Base-by-base conservation (phyloP, 2,329 filamentous ascomycete species). In the Dryadomyces quercivorus region DNA sequence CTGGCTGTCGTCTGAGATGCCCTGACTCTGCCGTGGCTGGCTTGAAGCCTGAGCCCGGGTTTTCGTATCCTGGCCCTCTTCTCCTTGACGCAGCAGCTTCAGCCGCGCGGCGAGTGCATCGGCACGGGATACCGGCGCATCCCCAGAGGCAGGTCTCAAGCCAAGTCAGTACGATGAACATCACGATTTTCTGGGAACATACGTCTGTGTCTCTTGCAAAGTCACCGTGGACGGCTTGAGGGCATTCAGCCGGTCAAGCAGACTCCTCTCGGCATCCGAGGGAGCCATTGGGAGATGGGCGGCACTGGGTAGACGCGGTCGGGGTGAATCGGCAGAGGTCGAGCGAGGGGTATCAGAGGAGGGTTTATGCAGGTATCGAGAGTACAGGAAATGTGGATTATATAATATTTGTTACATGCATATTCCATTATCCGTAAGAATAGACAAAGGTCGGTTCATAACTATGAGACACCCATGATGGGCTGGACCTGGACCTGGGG, bases 171-270 rank as follows among this genome's bases (percentile, higher is more conserved):
- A 45, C 13, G 18, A 45, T 18, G 18, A 45, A 45, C 13, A 45
- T 10, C 4, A 45, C 26, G 26, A 31, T 8, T 31, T 31, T 31
- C 26, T 18, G n/a, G 9, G 18, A n/a, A 20, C 16, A n/a, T 45
- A n/a, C 9, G 9, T 10, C 9, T 45, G 9, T 4, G 16, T 13
- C n/a, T 9, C 9, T 9, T 45, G n/a, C 15, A 45, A n/a, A 20
- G 43, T 16, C 13, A 45, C 18, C n/a, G 18, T 45, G n/a, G 44
- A 67, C 5, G 68, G 61, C 63, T 73, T 72, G 42, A 82, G 66
- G 10, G 78, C 78, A 52, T 78, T 77, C 34, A 82, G 69, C 34
- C 78, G 73, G 55, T 77, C 73, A 21, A 81, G 66, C 22, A 82
- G 66, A 20, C 72, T 72, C 57, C 67, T 71, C 59, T 80, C 76